Evolutionary conservation across 805 yeast species (phyloP), one percentile per base, ranked within the genome.

Genomic region (Candida insectorum): DNA sequence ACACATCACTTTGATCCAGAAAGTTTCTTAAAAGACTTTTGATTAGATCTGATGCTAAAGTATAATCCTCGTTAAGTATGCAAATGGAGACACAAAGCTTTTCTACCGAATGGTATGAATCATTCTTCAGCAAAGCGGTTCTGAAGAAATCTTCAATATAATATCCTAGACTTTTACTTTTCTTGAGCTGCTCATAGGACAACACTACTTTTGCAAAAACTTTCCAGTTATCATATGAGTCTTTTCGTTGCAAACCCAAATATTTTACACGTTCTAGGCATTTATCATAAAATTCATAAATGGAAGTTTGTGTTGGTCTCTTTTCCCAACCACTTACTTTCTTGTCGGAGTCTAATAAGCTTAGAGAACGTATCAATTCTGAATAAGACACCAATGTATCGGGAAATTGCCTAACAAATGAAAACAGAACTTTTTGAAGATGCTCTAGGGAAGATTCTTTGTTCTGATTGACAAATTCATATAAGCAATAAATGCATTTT

Each of bases 51-150:
- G 47, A 37, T 30, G 60, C 41, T 4, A 49, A 11, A 4, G 34
- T 31, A 16, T 58, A 36, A 0, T 70, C 70, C 12, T 36, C 34
- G 1, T 52, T 62, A 31, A 54, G 54, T 11, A 8, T 11, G 11
- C 23, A 20, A 1, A 66, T 47, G 1, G 59, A 48, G 2, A 71
- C 56, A 5, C 65, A 47, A 6, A 64, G 38, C 39, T 67, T 65
- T 39, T 72, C 79, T 2, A 74, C 61, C 1, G 69, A 48, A 40
- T 71, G 77, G 30, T 56, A 60, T 1, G 55, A 41, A 37, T 70
- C 69, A 35, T 58, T 51, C 7, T 45, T 35, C 8, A 40, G 28
- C 3, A 64, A 11, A 1, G 71, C 65, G 30, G 39, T 31, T 0
- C 45, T 31, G 24, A 55, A 56, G 30, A 50, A 55, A 2, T 17